phyloP scores from a whole-genome alignment of 2,329 filamentous ascomycete species.

The Daldinia sp. region DNA sequence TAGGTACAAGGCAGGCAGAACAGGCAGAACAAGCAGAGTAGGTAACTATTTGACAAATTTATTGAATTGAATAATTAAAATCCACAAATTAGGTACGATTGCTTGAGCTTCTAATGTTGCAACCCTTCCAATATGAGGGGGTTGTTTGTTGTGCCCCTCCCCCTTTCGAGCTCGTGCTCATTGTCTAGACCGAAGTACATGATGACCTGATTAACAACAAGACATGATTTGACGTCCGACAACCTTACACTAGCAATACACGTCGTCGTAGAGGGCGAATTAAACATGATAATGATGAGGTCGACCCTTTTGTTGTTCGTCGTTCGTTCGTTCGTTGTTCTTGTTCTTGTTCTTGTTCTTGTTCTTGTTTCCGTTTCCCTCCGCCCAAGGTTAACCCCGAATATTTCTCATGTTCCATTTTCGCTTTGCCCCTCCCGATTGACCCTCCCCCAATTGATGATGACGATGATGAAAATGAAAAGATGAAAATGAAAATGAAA shows the following conservation, averaged over 20 bases:
- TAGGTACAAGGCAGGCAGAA: no score
- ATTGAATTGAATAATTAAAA: constrained; percentile 30
- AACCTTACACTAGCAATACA: constrained; percentile 44
- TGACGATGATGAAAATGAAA: neutral
- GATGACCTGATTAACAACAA: constrained; percentile 36
- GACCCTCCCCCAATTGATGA: neutral
- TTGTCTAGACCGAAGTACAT: constrained; percentile 43
- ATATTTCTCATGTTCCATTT: constrained; percentile 12
- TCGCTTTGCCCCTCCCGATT: constrained; percentile 15
- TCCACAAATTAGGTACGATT: constrained; percentile 21
- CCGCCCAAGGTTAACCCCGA: neutral
- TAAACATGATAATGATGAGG: constrained; percentile 26
- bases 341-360: neutral
- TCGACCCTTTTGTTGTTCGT: constrained; percentile 9
- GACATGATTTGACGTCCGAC: constrained; percentile 28
- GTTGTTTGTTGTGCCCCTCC: neutral
- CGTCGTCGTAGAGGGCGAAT: constrained; percentile 32
- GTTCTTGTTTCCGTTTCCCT: constrained; percentile 8
- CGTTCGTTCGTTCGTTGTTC: no score
- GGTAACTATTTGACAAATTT: neutral
- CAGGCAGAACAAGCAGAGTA: no score
- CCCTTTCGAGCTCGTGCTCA: constrained; percentile 41
- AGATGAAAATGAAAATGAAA: neutral
- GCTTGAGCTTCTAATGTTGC: constrained; percentile 14
- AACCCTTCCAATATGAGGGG: constrained; percentile 14